Conservation (phyloP, 208 protist genomes). For the Endotrypanum monterogeii region DNA sequence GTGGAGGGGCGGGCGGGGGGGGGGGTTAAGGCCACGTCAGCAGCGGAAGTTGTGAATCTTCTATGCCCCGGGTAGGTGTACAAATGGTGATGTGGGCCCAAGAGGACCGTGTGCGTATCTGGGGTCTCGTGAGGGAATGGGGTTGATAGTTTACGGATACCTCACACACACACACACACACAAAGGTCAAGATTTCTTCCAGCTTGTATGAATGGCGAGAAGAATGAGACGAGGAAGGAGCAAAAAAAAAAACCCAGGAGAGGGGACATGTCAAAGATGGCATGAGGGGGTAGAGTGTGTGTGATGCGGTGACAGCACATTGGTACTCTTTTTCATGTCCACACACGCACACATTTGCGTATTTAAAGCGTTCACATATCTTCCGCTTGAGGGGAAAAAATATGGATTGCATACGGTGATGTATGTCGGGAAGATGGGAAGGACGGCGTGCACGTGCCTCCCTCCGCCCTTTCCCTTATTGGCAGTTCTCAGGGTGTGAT, state of each 20-base stretch:
- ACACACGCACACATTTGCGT: background rate
- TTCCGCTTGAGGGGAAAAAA: background rate
- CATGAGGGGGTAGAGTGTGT: background rate
- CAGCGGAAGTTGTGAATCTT: too few relatives aligned
- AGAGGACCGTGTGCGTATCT: too few relatives aligned
- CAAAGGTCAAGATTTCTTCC: background rate
- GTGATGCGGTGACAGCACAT: too few relatives aligned
- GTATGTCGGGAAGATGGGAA: too few relatives aligned
- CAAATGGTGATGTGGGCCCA: too few relatives aligned
- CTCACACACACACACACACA: background rate
- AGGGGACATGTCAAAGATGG: background rate
- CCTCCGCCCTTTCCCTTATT: background rate
- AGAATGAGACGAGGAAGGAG: background rate
- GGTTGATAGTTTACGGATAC: constrained; percentile 2
- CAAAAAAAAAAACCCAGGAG: background rate
- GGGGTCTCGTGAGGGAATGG: constrained; percentile 2
- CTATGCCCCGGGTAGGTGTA: too few relatives aligned
- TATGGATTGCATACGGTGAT: too few relatives aligned
- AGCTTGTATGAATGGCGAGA: background rate
- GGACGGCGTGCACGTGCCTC: too few relatives aligned
- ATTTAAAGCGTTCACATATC: background rate
- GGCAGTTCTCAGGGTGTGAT: background rate
- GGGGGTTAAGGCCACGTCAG: background rate
- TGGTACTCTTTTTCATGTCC: background rate
- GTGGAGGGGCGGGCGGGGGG: background rate